Evolutionary conservation across 805 yeast species (phyloP), one percentile per base, ranked within the genome.

Genomic region (Diddensiella caesifluorescens): DNA sequence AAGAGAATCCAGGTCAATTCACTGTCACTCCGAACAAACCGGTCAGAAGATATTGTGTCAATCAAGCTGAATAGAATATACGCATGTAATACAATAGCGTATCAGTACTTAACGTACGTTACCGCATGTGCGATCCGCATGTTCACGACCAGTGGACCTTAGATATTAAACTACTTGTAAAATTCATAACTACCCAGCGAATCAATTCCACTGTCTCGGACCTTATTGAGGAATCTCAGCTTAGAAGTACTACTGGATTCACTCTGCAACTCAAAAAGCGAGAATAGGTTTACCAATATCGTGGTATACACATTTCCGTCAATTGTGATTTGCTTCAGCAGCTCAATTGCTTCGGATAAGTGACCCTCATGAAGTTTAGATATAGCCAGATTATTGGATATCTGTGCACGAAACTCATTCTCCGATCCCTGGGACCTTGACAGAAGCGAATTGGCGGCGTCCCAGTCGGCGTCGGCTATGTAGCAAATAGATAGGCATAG

Each of bases 401-500:
- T 44, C n/a, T 34, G 29, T n/a, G 27, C 27, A 6, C 7, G 22
- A n/a, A 23, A 22, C 4, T 22, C 30, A 20, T 19, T n/a, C 15
- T 40, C 41, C 9, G 18, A 10, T 7, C 22, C 31, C 4, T 36
- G 35, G 13, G 30, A 36, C n/a, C n/a, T n/a, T 15, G 30, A 10
- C 22, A 51, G 38, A n/a, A 23, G 10, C n/a, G 37, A 18, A 3
- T 25, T 41, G 4, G 48, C 44, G n/a, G 36, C 51, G n/a, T 50
- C 35, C 45, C 51, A 48, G 30, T 59, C 59, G 4, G 50, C 50
- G 22, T 59, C 59, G 3, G 58, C 60, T 29, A 57, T 50, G 10
- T 49, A 43, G 27, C 54, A 46, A 2, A 57, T 39, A 4, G 51
- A 46, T 26, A 16, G 23, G 9, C 48, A 22, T 20, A 29, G 12